These are phyloP conservation scores for Fraxinus nigra DNA, from an alignment of 305 asterid genomes.

Conservation along the genomic window DNA sequence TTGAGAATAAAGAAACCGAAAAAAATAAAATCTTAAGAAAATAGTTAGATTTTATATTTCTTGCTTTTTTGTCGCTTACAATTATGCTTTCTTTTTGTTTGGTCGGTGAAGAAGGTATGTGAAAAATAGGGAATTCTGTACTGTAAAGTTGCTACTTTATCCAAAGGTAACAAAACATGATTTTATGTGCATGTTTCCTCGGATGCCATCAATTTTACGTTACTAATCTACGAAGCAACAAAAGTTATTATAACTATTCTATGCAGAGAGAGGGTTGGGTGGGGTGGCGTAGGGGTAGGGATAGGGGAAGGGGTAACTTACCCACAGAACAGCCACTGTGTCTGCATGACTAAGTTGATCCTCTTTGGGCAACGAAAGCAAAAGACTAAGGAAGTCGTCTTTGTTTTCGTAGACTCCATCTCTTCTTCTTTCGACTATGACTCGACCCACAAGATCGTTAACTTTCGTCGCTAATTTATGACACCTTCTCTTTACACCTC, in stretches of 20 bases:
- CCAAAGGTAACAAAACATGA: not conserved
- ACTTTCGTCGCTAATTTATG: constrained; percentile 44
- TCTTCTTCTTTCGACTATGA: constrained; percentile 41
- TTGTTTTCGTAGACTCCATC: constrained; percentile 28
- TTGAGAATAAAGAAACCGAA: not conserved
- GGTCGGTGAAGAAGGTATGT: not conserved
- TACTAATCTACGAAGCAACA: not conserved
- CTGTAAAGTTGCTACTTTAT: not conserved
- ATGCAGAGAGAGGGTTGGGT: not conserved
- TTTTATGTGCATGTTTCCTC: constrained; percentile 22
- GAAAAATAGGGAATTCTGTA: not conserved
- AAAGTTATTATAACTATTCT: not conserved
- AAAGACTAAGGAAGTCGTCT: constrained; percentile 57
- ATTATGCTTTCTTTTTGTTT: not conserved
- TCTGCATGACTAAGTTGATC: constrained; percentile 54
- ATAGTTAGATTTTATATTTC: not conserved
- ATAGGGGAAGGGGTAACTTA: constrained; percentile 8
- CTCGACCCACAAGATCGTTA: constrained; percentile 33
- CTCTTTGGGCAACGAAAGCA: constrained; percentile 52
- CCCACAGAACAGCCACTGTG: constrained; percentile 69
- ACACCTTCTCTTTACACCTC: constrained; percentile 61
- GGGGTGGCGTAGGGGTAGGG: too few species aligned
- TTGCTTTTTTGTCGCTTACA: not conserved
- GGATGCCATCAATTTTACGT: constrained; percentile 20
- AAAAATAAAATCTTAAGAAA: not conserved